Base-by-base conservation (phyloP, 495 filamentous ascomycete species). In the Penicillium flavigenum region DNA sequence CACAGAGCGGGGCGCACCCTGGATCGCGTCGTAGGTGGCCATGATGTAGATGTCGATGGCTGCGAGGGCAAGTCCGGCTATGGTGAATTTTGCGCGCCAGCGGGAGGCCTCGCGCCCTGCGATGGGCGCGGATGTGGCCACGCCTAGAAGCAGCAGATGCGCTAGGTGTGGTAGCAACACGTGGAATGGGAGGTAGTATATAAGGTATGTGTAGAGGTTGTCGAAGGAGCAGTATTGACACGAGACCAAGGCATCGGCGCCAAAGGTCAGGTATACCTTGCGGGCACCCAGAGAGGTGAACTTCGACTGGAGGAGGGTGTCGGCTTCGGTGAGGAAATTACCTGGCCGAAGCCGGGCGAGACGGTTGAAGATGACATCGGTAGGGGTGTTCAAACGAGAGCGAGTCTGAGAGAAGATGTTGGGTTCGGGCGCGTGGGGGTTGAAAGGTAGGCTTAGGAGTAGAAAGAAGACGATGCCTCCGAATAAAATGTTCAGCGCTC, bases 201-300 rank as follows among this genome's bases (percentile, higher is more conserved):
- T 82, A 38, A 96, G 78, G 71, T 91, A 96, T 17, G 80, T 85
- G 38, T 76, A 75, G 12, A 84, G 77, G 26, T 90, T 83, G 56
- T 91, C 90, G 12, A 86, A 71, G n/a, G 72, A 77, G 81, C 94
- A 97, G 76, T 92, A 96, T 51, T 83, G 82, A 70, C 94, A 98
- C 36, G 80, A 72, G 17, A 83, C 76, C 2, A 98, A 61, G 4
- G 83, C 79, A 20, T 84, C 78, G 0, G 91, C 88, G 19, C 94
- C 94, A 75, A 82, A 92, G 32, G 86, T 85, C 41, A 96, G 79
- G 72, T 96, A 98, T 6, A 94, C 78, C 20, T 92, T 84, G 42
- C 91, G 80, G 6, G 85, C 84, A 47, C 89, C 88, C 51, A 87
- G 72, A 32, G 83, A 87, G 5, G 76, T 82, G 63, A 97, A 82